These are phyloP conservation scores for Anthostomella pinea DNA, from an alignment of 2,329 filamentous ascomycete genomes.

Conservation along the genomic window DNA sequence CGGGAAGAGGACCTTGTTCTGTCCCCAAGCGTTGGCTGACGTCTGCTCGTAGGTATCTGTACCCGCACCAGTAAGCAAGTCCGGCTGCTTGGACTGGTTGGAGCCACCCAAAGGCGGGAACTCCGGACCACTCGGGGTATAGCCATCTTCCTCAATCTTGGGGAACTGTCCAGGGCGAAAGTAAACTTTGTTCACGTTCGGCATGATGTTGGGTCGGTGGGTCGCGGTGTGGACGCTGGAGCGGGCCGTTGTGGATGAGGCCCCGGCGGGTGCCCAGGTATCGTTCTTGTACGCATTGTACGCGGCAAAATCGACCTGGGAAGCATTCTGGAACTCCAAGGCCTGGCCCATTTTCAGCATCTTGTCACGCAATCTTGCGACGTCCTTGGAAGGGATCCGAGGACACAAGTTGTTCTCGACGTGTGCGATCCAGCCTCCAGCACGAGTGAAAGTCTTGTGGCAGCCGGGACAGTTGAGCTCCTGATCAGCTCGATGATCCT, in stretches of 20 bases:
- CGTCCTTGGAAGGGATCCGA: conserved; percentile 30
- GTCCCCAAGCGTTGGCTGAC: conserved; percentile 19
- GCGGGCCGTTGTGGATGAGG: too few species aligned
- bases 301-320: too few species aligned
- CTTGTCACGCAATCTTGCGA: conserved; percentile 35
- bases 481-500: conserved; percentile 41
- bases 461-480: conserved; percentile 49
- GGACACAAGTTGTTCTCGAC: conserved; percentile 43
- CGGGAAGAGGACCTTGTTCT: conserved; percentile 27
- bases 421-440: conserved; percentile 41
- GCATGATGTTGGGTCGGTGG: not conserved
- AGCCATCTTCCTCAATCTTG: conserved; percentile 7
- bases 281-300: too few species aligned
- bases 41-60: conserved; percentile 9
- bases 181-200: conserved; percentile 4
- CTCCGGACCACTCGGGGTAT: too few species aligned
- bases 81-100: conserved; percentile 17
- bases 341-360: conserved; percentile 36
- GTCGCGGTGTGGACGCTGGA: too few species aligned
- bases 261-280: too few species aligned
- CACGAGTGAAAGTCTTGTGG: conserved; percentile 33
- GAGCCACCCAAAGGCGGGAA: too few species aligned
- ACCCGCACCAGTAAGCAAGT: conserved; percentile 15
- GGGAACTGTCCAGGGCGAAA: conserved; percentile 14
- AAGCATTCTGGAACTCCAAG: too few species aligned